Evolutionary conservation across 352 stramenopile genomes (phyloP).

Genomic region (Globisporangium iwayamae): DNA sequence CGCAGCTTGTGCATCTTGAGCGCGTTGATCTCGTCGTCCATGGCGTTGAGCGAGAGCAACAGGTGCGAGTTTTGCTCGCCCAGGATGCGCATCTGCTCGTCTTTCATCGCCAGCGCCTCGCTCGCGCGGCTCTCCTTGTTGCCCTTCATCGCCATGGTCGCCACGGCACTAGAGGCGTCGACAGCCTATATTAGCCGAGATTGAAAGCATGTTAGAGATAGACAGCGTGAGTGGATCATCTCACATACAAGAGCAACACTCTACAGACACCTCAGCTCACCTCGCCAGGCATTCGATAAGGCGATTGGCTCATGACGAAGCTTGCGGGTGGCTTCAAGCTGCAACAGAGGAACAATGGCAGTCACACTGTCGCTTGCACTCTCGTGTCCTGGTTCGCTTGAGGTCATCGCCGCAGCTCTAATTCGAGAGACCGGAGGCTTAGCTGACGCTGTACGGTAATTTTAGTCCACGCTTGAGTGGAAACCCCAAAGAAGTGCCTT

Average conservation of each 20-base stretch:
- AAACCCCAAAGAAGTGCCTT: background rate
- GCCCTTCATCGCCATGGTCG: slow-evolving; percentile 53
- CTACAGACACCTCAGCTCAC: too few species aligned
- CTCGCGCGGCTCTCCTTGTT: slow-evolving; percentile 86
- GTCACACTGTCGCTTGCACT: background rate
- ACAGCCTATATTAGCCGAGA: background rate
- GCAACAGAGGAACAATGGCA: background rate
- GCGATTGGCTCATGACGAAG: slow-evolving; percentile 13
- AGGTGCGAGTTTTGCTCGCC: slow-evolving; percentile 90
- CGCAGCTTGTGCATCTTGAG: slow-evolving; percentile 61
- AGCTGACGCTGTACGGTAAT: background rate
- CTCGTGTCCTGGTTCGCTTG: background rate
- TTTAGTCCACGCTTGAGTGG: background rate
- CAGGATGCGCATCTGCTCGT: slow-evolving; percentile 95
- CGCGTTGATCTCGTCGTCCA: slow-evolving; percentile 72
- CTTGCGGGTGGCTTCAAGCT: background rate
- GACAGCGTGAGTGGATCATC: background rate
- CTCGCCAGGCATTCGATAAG: slow-evolving; percentile 13
- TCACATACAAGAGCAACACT: too few species aligned
- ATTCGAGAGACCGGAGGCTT: background rate
- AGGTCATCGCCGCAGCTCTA: background rate
- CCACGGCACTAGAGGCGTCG: slow-evolving; percentile 16
- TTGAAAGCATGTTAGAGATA: background rate
- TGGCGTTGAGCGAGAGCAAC: slow-evolving; percentile 82
- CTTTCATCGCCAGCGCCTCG: slow-evolving; percentile 94